Base-by-base conservation (phyloP, 805 yeast genomes). In the Nematodospora valgi region DNA sequence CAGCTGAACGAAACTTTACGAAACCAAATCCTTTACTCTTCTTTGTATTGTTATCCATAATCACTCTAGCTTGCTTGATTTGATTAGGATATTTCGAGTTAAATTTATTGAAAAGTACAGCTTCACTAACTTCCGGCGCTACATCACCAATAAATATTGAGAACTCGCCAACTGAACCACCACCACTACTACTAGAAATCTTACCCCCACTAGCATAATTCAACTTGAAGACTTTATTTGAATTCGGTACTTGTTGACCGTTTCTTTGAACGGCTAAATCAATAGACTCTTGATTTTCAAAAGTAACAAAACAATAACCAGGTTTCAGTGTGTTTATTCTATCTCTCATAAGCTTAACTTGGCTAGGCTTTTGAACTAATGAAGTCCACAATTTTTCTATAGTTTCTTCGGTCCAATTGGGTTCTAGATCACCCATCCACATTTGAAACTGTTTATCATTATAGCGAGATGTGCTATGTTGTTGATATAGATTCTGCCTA, bases 361-460 rank as follows among this genome's bases (percentile, higher is more conserved):
- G 40, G 46, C 59, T 36, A 51, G 80, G 59, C 64, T 67, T 65
- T 44, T 82, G 86, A n/a, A 93, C 87, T 9, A 81, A 59, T 16
- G 70, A 49, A 4, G 70, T 55, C 96, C 96, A 88, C 30, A 88
- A 73, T 39, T 75, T 74, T 32, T 68, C 69, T 35, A 89, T 72
- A 9, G 74, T 64, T 25, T 63, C 56, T 53, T 88, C 96, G 41
- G 83, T 86, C 88, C 95, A 85, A 54, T 74, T 67, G 7, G 85
- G 85, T 47, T 87, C 96, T 29, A 88, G 62, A 49, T 86, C 96
- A 15, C 96, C 97, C 95, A 88, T 89, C 83, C 89, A 84, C 32
- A 84, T 52, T 45, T 75, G 80, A 25, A 59, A 61, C 16, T 52
- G 47, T 13, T 35, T 35, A 13, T 27, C 37, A n/a, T 35, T 30